A percentile compares a stretch with the other conserved stretches of the same genome.
Evolutionary conservation across 805 yeast genomes (phyloP).

Genomic region (Ogataea sp.): DNA sequence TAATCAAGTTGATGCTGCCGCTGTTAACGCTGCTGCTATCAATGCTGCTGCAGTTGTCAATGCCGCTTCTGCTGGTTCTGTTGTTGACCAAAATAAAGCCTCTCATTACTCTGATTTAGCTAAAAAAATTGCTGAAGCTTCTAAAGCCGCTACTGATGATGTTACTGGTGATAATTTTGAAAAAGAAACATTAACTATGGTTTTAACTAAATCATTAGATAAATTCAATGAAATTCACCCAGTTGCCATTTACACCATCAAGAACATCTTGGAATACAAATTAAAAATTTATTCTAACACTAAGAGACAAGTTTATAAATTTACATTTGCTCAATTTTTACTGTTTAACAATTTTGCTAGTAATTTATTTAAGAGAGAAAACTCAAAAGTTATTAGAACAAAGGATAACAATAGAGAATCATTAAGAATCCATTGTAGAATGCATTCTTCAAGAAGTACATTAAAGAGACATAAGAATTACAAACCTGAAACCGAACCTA

Average conservation of each 20-base stretch:
- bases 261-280: neutral
- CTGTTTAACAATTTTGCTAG: neutral
- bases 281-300: neutral
- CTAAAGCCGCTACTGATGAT: neutral
- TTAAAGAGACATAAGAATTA: neutral
- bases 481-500: neutral
- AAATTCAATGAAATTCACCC: neutral
- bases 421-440: slow-evolving; percentile 1
- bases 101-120: neutral
- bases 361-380: slow-evolving; percentile 1
- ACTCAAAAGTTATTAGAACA: neutral
- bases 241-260: neutral
- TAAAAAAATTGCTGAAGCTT: neutral
- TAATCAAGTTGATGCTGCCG: too few species aligned
- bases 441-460: slow-evolving; percentile 1
- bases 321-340: slow-evolving; percentile 1
- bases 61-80: neutral
- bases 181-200: neutral
- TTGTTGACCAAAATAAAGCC: neutral
- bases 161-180: neutral
- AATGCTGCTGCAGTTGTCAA: neutral
- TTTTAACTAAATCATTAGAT: neutral
- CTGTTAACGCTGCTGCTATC: neutral
- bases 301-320: neutral
- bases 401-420: neutral